These are phyloP conservation scores for Ambrosia hybrid DNA, from an alignment of 140 eudicot species.

Conservation along the genomic window DNA sequence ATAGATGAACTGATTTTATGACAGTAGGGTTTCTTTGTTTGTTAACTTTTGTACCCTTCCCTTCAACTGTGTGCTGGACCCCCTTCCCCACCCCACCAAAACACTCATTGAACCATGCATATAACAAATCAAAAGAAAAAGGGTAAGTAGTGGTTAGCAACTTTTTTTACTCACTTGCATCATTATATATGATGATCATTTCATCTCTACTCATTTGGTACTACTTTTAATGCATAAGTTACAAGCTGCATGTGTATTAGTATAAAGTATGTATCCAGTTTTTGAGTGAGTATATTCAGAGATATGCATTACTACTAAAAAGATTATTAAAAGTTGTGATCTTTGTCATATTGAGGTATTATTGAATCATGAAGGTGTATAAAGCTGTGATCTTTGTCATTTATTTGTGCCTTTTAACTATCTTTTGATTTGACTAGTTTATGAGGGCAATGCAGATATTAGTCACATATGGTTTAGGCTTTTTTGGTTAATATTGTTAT, in stretches of 20 bases:
- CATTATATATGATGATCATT: conserved; percentile 7
- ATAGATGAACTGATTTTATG: conserved; percentile 77
- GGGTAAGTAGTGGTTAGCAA: conserved; percentile 58
- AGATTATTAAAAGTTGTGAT: conserved; percentile 37
- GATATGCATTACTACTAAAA: too few relatives aligned
- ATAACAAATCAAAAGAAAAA: conserved; percentile 46
- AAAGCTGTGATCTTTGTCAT: conserved; percentile 40
- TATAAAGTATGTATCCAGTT: not conserved
- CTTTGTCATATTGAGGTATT: conserved; percentile 16
- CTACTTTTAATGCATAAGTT: conserved; percentile 13
- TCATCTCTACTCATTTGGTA: conserved; percentile 16
- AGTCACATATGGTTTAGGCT: not conserved
- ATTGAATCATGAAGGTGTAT: conserved; percentile 1
- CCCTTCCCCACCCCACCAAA: conserved; percentile 37
- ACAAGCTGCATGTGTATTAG: conserved; percentile 23
- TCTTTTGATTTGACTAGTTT: not conserved
- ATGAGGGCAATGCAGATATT: not conserved
- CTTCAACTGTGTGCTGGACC: conserved; percentile 80
- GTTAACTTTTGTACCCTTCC: conserved; percentile 74
- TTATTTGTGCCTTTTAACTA: not conserved
- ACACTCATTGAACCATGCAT: conserved; percentile 43
- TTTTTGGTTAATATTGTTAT: conserved; percentile 10
- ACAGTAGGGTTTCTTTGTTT: conserved; percentile 64
- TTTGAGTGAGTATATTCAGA: conserved; percentile 15
- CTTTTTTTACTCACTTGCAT: conserved; percentile 28